Conservation (phyloP, 768 basidiomycete species). For the Tylopilus sp. region DNA sequence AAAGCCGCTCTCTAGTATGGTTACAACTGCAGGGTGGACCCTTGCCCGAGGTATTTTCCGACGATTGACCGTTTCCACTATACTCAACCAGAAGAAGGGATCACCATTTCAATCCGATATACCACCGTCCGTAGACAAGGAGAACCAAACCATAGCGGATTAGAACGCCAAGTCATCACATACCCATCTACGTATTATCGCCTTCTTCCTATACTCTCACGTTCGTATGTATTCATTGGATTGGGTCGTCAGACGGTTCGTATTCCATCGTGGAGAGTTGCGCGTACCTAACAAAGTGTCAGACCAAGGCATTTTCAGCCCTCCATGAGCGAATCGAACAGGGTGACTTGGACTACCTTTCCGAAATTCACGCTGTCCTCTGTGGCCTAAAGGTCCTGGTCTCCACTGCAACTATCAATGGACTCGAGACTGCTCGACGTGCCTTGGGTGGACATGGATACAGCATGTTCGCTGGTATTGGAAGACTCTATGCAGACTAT, state of each 20-base stretch:
- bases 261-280: neutral
- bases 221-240: conserved; percentile 64
- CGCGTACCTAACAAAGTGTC: neutral
- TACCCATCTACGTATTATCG: conserved; percentile 76
- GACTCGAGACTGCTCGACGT: conserved; percentile 62
- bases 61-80: neutral
- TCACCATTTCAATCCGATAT: conserved; percentile 61
- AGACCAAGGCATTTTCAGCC: conserved; percentile 49
- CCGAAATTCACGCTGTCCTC: conserved; percentile 68
- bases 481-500: conserved; percentile 60
- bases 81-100: conserved; percentile 39
- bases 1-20: conserved; percentile 47
- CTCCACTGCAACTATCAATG: conserved; percentile 47
- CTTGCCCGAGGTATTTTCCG: conserved; percentile 55
- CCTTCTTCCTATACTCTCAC: conserved; percentile 65
- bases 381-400: conserved; percentile 66
- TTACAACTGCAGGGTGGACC: conserved; percentile 55
- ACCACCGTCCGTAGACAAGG: conserved; percentile 72
- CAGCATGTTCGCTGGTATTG: conserved; percentile 65
- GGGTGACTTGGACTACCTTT: conserved; percentile 61
- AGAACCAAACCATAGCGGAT: conserved; percentile 41
- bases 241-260: conserved; percentile 59
- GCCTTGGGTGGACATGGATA: conserved; percentile 79
- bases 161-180: conserved; percentile 64
- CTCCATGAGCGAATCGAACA: conserved; percentile 47